phyloP scores from a whole-genome alignment of 2,329 filamentous ascomycete genomes.

The Fusarium humuli region DNA sequence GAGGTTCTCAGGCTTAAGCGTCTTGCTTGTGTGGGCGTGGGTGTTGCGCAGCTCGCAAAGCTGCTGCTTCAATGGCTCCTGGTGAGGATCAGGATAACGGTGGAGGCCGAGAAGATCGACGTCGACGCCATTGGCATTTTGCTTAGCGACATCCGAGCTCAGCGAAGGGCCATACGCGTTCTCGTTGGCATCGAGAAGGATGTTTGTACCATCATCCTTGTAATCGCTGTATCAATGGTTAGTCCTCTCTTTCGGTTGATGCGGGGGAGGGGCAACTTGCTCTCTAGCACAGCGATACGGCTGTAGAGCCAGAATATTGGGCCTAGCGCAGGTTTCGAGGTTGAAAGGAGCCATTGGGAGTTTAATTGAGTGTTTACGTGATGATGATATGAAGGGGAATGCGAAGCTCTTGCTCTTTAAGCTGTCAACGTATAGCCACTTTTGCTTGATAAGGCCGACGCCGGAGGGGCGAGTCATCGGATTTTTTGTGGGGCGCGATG shows the following conservation, averaged over 20 bases:
- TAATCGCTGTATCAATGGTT: conserved; percentile 77
- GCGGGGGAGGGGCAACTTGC: conserved; percentile 61
- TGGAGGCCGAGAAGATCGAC: conserved; percentile 85
- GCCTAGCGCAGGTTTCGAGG: conserved; percentile 77
- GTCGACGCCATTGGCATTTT: conserved; percentile 53
- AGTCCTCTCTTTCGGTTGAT: conserved; percentile 26
- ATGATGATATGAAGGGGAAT: neutral
- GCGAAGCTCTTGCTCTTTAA: conserved; percentile 30
- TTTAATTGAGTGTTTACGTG: neutral
- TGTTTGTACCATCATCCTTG: conserved; percentile 96
- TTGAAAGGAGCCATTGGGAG: conserved; percentile 73
- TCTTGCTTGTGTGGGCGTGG: conserved; percentile 79
- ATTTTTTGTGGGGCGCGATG: conserved; percentile 37
- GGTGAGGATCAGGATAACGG: conserved; percentile 97
- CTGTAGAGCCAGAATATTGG: conserved; percentile 80
- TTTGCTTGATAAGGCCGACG: conserved; percentile 36
- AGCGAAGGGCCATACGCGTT: conserved; percentile 93
- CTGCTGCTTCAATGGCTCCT: conserved; percentile 83
- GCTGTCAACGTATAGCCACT: conserved; percentile 13
- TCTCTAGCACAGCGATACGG: conserved; percentile 86
- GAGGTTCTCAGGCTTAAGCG: conserved; percentile 81
- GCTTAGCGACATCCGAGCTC: conserved; percentile 55
- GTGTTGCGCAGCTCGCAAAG: conserved; percentile 91
- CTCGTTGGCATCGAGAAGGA: conserved; percentile 97
- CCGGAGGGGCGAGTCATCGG: conserved; percentile 45